phyloP scores from a whole-genome alignment of 2,329 filamentous ascomycete genomes.

The Sarocladium oryzae region DNA sequence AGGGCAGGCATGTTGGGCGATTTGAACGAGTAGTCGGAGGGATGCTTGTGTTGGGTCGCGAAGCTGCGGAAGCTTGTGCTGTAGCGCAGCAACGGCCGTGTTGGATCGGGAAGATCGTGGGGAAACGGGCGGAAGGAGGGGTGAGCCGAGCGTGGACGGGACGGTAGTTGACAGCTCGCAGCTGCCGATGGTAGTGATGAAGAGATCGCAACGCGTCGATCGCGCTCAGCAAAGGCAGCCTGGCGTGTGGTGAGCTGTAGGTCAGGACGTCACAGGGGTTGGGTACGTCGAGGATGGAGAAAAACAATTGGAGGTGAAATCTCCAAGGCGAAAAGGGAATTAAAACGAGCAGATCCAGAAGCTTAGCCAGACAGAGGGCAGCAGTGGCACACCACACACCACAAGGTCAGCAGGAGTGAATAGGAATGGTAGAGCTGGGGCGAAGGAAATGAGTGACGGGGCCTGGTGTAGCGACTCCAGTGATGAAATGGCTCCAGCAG shows the following conservation, averaged over 20 bases:
- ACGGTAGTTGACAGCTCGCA: too few relatives aligned
- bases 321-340: slow-evolving; percentile 1
- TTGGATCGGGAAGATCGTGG: not conserved
- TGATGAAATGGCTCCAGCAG: not conserved
- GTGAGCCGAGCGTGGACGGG: too few relatives aligned
- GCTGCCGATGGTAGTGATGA: too few relatives aligned
- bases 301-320: not conserved
- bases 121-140: too few relatives aligned
- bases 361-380: too few relatives aligned
- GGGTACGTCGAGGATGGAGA: not conserved
- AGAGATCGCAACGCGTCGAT: too few relatives aligned
- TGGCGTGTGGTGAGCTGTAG: too few relatives aligned
- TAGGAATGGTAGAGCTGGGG: not conserved
- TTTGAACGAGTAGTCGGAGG: not conserved
- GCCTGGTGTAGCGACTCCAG: slow-evolving; percentile 1
- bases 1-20: slow-evolving; percentile 21
- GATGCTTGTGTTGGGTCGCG: not conserved
- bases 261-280: not conserved
- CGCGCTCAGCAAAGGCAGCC: too few relatives aligned
- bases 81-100: not conserved
- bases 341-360: not conserved
- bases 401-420: not conserved
- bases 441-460: slow-evolving; percentile 6
- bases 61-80: not conserved
- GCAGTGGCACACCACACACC: too few relatives aligned